These are phyloP conservation scores for Penicillium oxalicum DNA, from an alignment of 2,329 filamentous ascomycete species.

Conservation along the genomic window DNA sequence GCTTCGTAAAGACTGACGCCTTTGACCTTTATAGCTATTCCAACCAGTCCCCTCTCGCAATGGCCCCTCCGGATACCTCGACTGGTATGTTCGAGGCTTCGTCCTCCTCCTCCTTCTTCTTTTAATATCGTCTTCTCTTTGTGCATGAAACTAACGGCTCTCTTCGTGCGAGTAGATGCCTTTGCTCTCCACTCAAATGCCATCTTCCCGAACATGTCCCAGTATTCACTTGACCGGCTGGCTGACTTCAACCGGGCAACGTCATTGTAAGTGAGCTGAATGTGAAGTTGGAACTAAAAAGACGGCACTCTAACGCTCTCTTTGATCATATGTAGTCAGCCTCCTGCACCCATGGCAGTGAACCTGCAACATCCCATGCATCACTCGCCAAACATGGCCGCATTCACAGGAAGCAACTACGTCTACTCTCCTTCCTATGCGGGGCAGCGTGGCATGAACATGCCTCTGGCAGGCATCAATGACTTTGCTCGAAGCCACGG, in stretches of 20 bases:
- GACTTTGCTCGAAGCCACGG: conserved; percentile 31
- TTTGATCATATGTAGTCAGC: conserved; percentile 35
- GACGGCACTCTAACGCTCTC: conserved; percentile 12
- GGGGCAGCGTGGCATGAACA: conserved; percentile 27
- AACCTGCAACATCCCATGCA: conserved; percentile 27
- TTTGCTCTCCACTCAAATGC: conserved; percentile 24
- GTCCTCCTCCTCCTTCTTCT: conserved; percentile 52
- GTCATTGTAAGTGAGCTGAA: conserved; percentile 32
- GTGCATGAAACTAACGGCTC: neutral
- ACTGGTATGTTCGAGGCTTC: conserved; percentile 46
- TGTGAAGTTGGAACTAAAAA: neutral
- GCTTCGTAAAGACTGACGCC: conserved; percentile 20
- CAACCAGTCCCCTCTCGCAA: conserved; percentile 45
- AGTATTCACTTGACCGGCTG: conserved; percentile 34
- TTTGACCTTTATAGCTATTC: conserved; percentile 43
- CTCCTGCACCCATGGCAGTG: conserved; percentile 43
- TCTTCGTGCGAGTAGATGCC: conserved; percentile 12
- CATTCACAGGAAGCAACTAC: conserved; percentile 37
- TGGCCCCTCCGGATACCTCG: conserved; percentile 48
- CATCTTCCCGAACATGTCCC: conserved; percentile 29
- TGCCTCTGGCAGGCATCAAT: conserved; percentile 27
- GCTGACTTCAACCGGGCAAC: conserved; percentile 34
- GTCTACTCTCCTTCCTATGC: conserved; percentile 31
- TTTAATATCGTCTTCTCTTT: conserved; percentile 20
- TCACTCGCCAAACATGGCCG: conserved; percentile 18